Base-by-base conservation (phyloP, 1,139 yeast genomes). In the Scheffersomyces insectosa region DNA sequence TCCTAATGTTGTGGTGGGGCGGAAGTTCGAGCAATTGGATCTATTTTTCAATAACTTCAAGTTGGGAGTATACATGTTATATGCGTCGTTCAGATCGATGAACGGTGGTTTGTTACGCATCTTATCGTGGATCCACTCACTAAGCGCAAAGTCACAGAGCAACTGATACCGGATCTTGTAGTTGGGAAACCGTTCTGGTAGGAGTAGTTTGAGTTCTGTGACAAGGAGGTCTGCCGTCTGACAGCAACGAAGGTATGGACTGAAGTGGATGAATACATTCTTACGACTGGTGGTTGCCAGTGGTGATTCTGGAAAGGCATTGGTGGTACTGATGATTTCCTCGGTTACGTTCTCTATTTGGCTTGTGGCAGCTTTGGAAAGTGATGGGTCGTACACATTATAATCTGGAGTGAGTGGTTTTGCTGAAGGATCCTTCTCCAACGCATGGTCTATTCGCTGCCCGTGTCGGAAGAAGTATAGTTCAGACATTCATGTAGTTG, bases 41-140 rank as follows among this genome's bases (percentile, higher is more conserved):
- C 66, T 62, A 49, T 74, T 74, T 38, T 59, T 60, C 50, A 74
- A 52, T 36, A 56, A 48, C 53, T 70, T 72, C 42, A 72, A 54
- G 50, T 74, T 74, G 29, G 78, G 77, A 5, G 76, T 73, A 47
- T 72, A 74, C 77, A 74, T 71, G 47, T 71, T 68, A 54, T 74
- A 74, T 5, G 78, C 79, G 50, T 72, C 78, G 45, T 70, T 70
- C 31, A 77, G 69, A 55, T 73, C 79, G 25, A 58, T 49, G 46
- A 70, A 72, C 3, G 77, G 78, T 5, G 79, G 78, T 48, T 72
- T 69, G 41, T 69, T 63, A 41, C 58, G 59, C 79, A 73, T 73
- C 38, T 67, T 63, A 43, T 72, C 78, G 47, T 74, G 79, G 46
- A 74, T 63, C 79, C 79, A 74, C 51, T 74, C 79, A 39, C 74